Evolutionary conservation across 768 basidiomycete genomes (phyloP), one percentile per base, ranked within the genome.

Genomic region (Trametes maxima): DNA sequence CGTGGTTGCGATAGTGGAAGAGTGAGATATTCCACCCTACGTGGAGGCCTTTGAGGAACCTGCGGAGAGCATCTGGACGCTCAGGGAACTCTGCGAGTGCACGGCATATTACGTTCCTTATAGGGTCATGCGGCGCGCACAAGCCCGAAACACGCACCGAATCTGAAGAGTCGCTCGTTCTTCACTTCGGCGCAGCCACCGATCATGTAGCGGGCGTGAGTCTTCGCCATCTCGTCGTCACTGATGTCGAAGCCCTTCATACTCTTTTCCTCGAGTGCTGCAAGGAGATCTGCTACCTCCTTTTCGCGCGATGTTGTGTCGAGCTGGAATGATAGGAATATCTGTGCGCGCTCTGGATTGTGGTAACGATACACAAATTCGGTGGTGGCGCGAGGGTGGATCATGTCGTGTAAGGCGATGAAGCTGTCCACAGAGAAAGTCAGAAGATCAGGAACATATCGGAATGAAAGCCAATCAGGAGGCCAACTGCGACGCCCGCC

Each of bases 1-100:
- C 97, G 61, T 98, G 96, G 72, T 98, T 98, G 57, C 97, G 84
- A 75, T 99, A 99, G 73, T 99, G 97, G 78, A 98, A 99, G 65
- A 99, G 73, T 1, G 94, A 90, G 50, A 99, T 93, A 73, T 95
- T 98, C 95, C 95, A 98, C 24, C 87, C 88, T 19, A 83, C 78
- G 35, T 89, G 89, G 46, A 99, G 72, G 3, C 90, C 91, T 28
- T 87, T 79, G 61, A 99, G 79, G 79, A 98, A 99, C 66, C 90
- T 92, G 44, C 92, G 86, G 59, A 99, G 78, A 3, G 96, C 97
- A 2, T 88, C 89, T 0, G 94, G 95, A 54, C 97, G 79, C 73
- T 99, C 97, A 1, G 97, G 97, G 73, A 99, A 99, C 72, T 96
- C 95, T 98, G 69, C 14, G 2, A 24, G 21, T 21, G 33, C n/a